These are phyloP conservation scores for Vitis rotundifolia DNA, from an alignment of 164 flowering plant genomes.

Conservation along the genomic window DNA sequence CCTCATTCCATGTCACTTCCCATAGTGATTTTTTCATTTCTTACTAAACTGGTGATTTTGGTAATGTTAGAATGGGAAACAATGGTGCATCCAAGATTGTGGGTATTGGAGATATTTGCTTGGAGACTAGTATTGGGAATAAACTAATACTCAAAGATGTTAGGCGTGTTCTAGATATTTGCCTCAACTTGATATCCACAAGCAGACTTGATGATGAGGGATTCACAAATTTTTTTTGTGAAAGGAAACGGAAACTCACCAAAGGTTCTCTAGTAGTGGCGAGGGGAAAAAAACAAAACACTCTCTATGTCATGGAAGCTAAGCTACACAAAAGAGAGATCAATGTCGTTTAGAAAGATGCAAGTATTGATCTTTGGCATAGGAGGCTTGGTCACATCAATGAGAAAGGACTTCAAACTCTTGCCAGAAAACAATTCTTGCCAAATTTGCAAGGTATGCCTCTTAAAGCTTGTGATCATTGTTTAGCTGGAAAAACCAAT, in stretches of 20 bases:
- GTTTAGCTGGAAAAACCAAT: no score
- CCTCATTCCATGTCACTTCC: not conserved
- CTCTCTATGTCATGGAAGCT: not conserved
- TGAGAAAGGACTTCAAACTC: not conserved
- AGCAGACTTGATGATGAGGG: not conserved
- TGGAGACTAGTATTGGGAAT: not conserved
- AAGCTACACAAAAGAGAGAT: not conserved
- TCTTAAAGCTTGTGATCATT: no score
- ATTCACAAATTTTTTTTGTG: not conserved
- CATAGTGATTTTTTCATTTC: not conserved
- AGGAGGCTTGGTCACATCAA: not conserved
- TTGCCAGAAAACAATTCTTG: not conserved
- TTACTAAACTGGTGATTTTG: not conserved
- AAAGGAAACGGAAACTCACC: not conserved
- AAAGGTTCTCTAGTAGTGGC: not conserved
- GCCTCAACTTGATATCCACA: not conserved
- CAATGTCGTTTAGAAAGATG: not conserved
- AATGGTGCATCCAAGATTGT: not conserved
- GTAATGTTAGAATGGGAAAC: not conserved
- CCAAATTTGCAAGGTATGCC: not conserved
- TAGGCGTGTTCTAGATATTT: not conserved
- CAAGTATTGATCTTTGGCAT: not conserved
- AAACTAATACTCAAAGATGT: not conserved
- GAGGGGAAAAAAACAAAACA: not conserved
- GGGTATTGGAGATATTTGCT: not conserved